These are phyloP conservation scores for Fusarium luffae DNA, from an alignment of 2,329 filamentous ascomycete genomes.

Conservation along the genomic window DNA sequence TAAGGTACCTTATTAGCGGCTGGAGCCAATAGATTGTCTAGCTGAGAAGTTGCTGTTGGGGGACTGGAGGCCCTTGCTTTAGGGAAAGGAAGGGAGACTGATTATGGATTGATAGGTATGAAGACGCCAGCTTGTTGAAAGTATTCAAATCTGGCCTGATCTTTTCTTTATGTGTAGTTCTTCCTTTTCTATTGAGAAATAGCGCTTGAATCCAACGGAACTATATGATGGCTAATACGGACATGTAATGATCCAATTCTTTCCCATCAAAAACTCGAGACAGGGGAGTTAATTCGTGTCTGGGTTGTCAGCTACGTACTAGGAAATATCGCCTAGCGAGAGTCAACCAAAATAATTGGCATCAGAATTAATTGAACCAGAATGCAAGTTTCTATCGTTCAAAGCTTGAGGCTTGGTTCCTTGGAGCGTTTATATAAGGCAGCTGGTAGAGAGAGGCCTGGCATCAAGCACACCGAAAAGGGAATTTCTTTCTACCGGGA, in stretches of 20 bases:
- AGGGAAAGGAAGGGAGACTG: conserved; percentile 5
- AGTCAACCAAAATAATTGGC: not conserved
- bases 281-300: not conserved
- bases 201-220: no score
- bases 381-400: not conserved
- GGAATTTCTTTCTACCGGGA: no score
- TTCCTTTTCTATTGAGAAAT: not conserved
- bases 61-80: conserved; percentile 9
- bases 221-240: not conserved
- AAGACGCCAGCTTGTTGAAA: not conserved
- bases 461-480: not conserved
- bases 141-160: not conserved
- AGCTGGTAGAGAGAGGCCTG: not conserved
- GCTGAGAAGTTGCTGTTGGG: conserved; percentile 3
- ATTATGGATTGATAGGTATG: not conserved
- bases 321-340: not conserved
- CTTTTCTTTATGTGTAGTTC: not conserved
- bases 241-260: not conserved
- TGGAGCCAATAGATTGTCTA: conserved; percentile 25
- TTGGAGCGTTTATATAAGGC: not conserved
- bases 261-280: not conserved
- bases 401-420: not conserved
- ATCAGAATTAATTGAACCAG: not conserved
- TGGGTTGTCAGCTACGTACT: not conserved
- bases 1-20: conserved; percentile 23